Conservation (phyloP, 1,139 yeast species). For the Hansenula lynferdii region DNA sequence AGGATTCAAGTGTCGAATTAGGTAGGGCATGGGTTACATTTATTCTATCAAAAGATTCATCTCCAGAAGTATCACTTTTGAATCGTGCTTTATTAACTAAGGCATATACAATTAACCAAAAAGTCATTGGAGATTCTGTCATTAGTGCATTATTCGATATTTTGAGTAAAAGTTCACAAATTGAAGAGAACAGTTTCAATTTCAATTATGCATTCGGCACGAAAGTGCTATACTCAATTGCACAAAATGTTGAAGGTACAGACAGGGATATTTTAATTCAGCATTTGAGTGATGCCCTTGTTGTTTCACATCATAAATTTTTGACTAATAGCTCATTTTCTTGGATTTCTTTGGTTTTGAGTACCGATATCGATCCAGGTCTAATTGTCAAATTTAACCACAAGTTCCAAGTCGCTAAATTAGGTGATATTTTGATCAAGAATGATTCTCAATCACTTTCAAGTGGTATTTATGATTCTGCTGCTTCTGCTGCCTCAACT, state of each 20-base stretch:
- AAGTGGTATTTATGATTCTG: constrained; percentile 26
- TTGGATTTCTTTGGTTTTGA: constrained; percentile 78
- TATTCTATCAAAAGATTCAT: constrained; percentile 33
- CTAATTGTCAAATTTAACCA: constrained; percentile 40
- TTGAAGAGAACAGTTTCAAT: constrained; percentile 17
- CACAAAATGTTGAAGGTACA: constrained; percentile 30
- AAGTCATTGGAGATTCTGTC: constrained; percentile 26
- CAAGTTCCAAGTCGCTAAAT: constrained; percentile 31
- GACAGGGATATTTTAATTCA: constrained; percentile 31
- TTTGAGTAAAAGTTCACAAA: constrained; percentile 23
- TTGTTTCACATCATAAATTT: constrained; percentile 48
- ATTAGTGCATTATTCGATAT: constrained; percentile 22
- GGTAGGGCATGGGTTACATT: constrained; percentile 43
- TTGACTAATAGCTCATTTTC: constrained; percentile 42
- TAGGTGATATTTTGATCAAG: constrained; percentile 24
- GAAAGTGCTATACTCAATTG: constrained; percentile 41
- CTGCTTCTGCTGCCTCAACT: constrained; percentile 48
- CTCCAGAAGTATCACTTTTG: constrained; percentile 30
- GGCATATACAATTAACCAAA: constrained; percentile 23
- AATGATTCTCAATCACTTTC: constrained; percentile 14
- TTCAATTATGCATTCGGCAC: constrained; percentile 29
- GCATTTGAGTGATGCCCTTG: constrained; percentile 41
- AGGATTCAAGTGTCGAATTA: constrained; percentile 15
- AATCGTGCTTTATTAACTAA: constrained; percentile 28
- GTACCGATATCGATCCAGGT: constrained; percentile 63